Evolutionary conservation across 768 basidiomycete genomes (phyloP).

Genomic region (Xerocomellus dryophilus): DNA sequence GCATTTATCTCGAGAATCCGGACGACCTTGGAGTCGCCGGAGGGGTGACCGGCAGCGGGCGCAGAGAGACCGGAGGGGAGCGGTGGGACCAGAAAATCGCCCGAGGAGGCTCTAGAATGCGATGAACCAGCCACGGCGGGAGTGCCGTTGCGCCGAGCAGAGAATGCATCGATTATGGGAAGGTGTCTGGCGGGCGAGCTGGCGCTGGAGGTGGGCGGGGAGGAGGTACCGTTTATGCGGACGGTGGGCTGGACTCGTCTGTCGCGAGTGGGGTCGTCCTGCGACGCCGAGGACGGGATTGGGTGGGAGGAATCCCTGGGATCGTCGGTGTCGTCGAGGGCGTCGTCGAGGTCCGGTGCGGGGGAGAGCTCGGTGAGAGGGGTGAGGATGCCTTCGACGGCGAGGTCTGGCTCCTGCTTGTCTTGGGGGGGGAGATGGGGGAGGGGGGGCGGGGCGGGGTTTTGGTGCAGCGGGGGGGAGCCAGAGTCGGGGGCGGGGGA

Average conservation of each 20-base stretch:
- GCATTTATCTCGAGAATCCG: constrained; percentile 64
- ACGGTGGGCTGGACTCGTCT: constrained; percentile 18
- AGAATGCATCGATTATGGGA: constrained; percentile 18
- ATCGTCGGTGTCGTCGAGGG: constrained; percentile 29
- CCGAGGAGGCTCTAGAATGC: constrained; percentile 28
- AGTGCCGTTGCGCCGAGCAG: constrained; percentile 22
- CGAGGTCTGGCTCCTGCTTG: constrained; percentile 35
- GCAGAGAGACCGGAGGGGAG: constrained; percentile 25
- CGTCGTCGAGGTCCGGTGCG: constrained; percentile 55
- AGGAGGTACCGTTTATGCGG: constrained; percentile 24
- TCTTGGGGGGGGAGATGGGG: constrained; percentile 22
- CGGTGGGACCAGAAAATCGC: constrained; percentile 30
- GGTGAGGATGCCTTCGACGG: constrained; percentile 50
- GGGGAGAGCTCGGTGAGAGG: constrained; percentile 78
- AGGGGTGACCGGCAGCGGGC: constrained; percentile 2
- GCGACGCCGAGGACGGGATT: constrained; percentile 18
- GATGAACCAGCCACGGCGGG: constrained; percentile 20
- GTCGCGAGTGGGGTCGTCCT: constrained; percentile 16
- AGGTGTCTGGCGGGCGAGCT: constrained; percentile 24
- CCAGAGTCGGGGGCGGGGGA: constrained; percentile 52
- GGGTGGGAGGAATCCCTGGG: constrained; percentile 15
- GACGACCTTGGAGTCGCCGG: constrained; percentile 32
- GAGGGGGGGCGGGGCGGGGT: constrained; percentile 15
- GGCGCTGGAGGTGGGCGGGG: constrained; percentile 16
- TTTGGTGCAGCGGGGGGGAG: constrained; percentile 33